Evolutionary conservation across 148 eudicot genomes (phyloP).

Genomic region (Cornus kousa): DNA sequence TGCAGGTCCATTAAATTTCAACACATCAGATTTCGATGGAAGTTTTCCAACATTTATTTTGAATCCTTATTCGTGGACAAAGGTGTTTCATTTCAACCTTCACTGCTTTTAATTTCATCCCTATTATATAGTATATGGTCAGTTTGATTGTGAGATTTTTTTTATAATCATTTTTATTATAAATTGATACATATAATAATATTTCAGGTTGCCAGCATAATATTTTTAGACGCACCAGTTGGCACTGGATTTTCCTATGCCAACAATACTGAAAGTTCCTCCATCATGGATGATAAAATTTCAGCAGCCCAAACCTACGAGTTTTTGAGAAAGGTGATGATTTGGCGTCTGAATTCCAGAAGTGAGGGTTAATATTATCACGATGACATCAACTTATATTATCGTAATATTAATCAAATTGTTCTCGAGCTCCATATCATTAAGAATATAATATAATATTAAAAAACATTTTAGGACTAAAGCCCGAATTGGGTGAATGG

Average conservation of each 20-base stretch:
- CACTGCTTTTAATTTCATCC: no score
- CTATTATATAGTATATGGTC: no score
- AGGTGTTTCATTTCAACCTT: neutral
- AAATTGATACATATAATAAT: neutral
- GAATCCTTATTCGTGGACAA: constrained; percentile 20
- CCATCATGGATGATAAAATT: neutral
- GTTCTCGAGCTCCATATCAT: no score
- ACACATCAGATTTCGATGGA: neutral
- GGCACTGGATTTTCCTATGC: constrained; percentile 81
- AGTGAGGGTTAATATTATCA: no score
- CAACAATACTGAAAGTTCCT: neutral
- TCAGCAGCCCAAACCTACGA: constrained; percentile 30
- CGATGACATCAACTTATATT: no score
- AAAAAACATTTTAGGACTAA: no score
- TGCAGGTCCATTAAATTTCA: constrained; percentile 11
- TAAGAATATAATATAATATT: no score
- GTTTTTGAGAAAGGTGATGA: constrained; percentile 53
- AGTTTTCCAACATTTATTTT: constrained; percentile 1
- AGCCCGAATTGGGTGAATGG: no score
- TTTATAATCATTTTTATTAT: no score
- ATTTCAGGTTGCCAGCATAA: constrained; percentile 56
- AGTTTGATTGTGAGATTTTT: no score
- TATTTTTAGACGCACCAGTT: constrained; percentile 63
- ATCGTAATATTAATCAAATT: no score
- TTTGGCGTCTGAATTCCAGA: no score